phyloP scores from a whole-genome alignment of 176 grass and related monocot genomes.

The Cocos nucifera region DNA sequence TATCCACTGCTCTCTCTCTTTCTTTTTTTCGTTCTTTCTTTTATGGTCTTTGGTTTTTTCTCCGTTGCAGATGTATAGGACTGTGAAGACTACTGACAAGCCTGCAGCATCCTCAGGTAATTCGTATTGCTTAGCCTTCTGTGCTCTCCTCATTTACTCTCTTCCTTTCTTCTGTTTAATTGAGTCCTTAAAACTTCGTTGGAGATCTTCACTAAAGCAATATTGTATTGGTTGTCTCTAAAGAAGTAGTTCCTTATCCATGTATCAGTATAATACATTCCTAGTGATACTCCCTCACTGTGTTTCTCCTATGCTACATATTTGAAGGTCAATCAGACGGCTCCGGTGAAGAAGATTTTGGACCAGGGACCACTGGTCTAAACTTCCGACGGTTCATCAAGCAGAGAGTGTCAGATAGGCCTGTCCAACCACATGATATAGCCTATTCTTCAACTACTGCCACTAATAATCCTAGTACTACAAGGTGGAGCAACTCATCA shows the following conservation, averaged over 20 bases:
- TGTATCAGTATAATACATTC: not conserved
- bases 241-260: not conserved
- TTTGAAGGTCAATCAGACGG: conserved; percentile 51
- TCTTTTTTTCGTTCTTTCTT: not conserved
- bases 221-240: not conserved
- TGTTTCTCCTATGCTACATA: not conserved
- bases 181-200: conserved; percentile 41
- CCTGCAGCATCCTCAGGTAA: conserved; percentile 25
- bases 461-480: not conserved
- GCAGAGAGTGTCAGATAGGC: not conserved
- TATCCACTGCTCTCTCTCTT: not conserved
- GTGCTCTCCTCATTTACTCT: conserved; percentile 1
- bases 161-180: conserved; percentile 16
- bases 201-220: conserved; percentile 50
- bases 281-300: not conserved
- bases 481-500: conserved; percentile 23
- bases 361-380: not conserved
- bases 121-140: not conserved
- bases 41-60: conserved; percentile 6
- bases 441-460: not conserved
- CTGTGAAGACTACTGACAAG: conserved; percentile 31
- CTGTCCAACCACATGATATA: not conserved
- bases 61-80: conserved; percentile 31
- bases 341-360: conserved; percentile 78
- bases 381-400: not conserved